Evolutionary conservation across 2,329 filamentous ascomycete genomes (phyloP), one percentile per base, ranked within the genome.

Genomic region (Penicillium sp.): DNA sequence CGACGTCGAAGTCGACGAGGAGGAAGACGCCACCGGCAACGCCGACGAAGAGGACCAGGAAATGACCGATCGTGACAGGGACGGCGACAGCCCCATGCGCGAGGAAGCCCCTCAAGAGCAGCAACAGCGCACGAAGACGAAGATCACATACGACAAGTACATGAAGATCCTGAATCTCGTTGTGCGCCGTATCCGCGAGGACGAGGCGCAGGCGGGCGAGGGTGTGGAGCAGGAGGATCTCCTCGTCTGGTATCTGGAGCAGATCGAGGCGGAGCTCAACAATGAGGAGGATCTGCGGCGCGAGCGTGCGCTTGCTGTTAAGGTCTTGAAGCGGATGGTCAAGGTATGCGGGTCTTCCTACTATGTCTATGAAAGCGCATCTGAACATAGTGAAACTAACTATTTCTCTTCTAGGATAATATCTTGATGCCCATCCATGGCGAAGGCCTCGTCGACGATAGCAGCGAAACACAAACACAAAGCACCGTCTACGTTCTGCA

Each of bases 131-230:
- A 82, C 84, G 69, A 93, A 90, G 80, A 95, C 91, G 58, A 95
- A 93, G 71, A 94, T 99, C 73, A 96, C 93, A 3, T 96, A 96
- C 72, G 94, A 98, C 72, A 95, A 96, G 78, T 99, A 96, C 78
- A 91, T 94, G 75, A 85, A 87, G 72, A 97, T 98, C 76, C 87
- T 97, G 62, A 97, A 96, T 75, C 79, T 91, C 71, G 83, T 99
- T 51, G 91, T 97, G 31, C 87, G 89, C 68, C 88, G 90, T 26
- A 88, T 99, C 70, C 92, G 90, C 69, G 90, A 94, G 59, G 92
- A 96, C 71, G 93, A 98, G 78, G 77, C 84, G 7, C 82, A 84
- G 11, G 86, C 82, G 0, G 92, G 91, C 46, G 92, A 97, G 68
- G 95, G 95, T 60, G 89, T 97, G 11, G 90, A 93, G 63, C 89